Evolutionary conservation across 768 basidiomycete genomes (phyloP).

Genomic region (Termitomyces sp.): DNA sequence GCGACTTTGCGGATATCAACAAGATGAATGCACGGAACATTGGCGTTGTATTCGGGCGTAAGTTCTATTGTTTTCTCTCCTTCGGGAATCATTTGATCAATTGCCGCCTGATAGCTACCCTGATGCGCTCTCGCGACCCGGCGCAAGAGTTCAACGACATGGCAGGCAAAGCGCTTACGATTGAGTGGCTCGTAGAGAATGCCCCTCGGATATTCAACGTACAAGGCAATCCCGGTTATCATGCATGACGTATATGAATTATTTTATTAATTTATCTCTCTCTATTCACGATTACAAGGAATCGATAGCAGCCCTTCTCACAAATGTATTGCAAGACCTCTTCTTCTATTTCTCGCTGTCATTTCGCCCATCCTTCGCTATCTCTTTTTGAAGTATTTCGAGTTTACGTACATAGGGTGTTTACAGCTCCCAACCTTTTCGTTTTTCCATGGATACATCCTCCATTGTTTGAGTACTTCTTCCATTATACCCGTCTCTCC

Average conservation of each 20-base stretch:
- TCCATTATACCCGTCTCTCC: slow-evolving; percentile 11
- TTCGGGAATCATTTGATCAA: background rate
- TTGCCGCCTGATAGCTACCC: slow-evolving; percentile 61
- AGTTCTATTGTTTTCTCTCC: slow-evolving; percentile 30
- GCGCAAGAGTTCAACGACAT: slow-evolving; percentile 94
- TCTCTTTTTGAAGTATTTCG: background rate
- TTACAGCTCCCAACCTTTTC: background rate
- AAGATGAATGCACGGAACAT: slow-evolving; percentile 94
- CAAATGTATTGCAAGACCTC: slow-evolving; percentile 5
- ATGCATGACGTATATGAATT: slow-evolving; percentile 13
- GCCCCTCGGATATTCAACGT: slow-evolving; percentile 52
- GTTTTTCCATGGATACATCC: background rate
- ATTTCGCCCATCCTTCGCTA: background rate
- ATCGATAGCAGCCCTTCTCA: slow-evolving; percentile 9
- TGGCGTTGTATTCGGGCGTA: slow-evolving; percentile 98
- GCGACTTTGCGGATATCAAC: slow-evolving; percentile 66
- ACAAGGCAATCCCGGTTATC: slow-evolving; percentile 6
- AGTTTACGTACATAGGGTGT: slow-evolving; percentile 3
- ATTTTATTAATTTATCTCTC: slow-evolving; percentile 10
- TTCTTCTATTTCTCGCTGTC: background rate
- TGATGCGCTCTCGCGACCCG: slow-evolving; percentile 87
- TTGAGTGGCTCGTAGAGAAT: slow-evolving; percentile 95
- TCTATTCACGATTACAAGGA: slow-evolving; percentile 1
- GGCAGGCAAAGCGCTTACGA: slow-evolving; percentile 89
- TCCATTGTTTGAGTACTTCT: background rate